Evolutionary conservation across 2,329 filamentous ascomycete species (phyloP).

Genomic region (Pyricularia sp.): DNA sequence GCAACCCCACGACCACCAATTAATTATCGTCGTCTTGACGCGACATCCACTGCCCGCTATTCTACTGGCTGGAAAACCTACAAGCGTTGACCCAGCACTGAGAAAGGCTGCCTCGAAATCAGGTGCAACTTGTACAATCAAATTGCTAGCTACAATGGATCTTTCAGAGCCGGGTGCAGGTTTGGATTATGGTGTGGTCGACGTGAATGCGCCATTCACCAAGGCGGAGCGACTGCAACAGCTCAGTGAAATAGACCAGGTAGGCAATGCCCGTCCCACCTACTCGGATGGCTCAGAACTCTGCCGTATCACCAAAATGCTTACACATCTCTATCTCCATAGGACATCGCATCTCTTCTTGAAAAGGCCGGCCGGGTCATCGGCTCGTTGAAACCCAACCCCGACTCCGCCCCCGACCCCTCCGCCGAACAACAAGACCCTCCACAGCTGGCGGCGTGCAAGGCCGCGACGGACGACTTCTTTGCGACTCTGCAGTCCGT

Average conservation of each 20-base stretch:
- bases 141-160: not conserved
- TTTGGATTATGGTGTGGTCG: slow-evolving; percentile 6
- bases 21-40: not conserved
- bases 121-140: not conserved
- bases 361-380: slow-evolving; percentile 48
- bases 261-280: slow-evolving; percentile 33
- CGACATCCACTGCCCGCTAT: not conserved
- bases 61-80: not conserved
- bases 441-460: slow-evolving; percentile 44
- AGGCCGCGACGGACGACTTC: slow-evolving; percentile 55
- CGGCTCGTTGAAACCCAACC: slow-evolving; percentile 37
- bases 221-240: slow-evolving; percentile 72
- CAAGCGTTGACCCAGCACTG: not conserved
- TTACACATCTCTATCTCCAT: slow-evolving; percentile 27
- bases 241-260: slow-evolving; percentile 68
- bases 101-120: not conserved
- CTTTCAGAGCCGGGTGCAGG: slow-evolving; percentile 7
- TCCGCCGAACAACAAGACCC: slow-evolving; percentile 25
- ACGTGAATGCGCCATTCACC: slow-evolving; percentile 47
- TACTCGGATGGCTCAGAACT: not conserved
- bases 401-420: slow-evolving; percentile 10
- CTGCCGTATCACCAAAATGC: not conserved
- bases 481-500: slow-evolving; percentile 65
- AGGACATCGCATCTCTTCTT: slow-evolving; percentile 37
- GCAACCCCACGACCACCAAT: not conserved